A percentile compares a stretch with the other conserved stretches of the same genome.
Conservation (phyloP, 1,284 basidiomycete species). For the Afroboletus lepidellus region DNA sequence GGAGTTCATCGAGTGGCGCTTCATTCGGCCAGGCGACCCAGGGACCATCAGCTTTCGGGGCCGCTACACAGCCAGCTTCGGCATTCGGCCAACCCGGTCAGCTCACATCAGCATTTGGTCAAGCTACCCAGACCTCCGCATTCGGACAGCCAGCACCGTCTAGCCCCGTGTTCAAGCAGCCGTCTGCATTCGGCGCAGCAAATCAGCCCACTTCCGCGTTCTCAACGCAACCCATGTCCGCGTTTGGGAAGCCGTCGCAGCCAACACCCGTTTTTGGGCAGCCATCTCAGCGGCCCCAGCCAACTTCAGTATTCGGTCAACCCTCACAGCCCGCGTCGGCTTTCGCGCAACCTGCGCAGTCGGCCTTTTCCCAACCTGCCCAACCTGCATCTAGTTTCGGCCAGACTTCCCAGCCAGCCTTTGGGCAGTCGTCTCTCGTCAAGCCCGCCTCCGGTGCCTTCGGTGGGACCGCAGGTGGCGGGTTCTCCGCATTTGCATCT, state of each 20-base stretch:
- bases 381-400: slow-evolving; percentile 35
- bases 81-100: slow-evolving; percentile 37
- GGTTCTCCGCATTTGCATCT: slow-evolving; percentile 39
- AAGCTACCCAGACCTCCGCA: slow-evolving; percentile 31
- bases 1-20: slow-evolving; percentile 18
- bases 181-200: slow-evolving; percentile 38
- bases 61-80: slow-evolving; percentile 34
- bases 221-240: slow-evolving; percentile 31
- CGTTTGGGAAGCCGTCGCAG: slow-evolving; percentile 34
- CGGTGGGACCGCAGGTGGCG: slow-evolving; percentile 31
- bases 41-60: slow-evolving; percentile 40
- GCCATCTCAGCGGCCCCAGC: slow-evolving; percentile 22
- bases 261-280: slow-evolving; percentile 36
- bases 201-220: slow-evolving; percentile 39
- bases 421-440: slow-evolving; percentile 35
- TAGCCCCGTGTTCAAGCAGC: slow-evolving; percentile 44
- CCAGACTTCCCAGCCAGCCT: slow-evolving; percentile 37
- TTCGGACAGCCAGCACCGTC: slow-evolving; percentile 38
- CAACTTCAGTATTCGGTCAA: slow-evolving; percentile 30
- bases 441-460: slow-evolving; percentile 34
- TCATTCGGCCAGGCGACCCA: slow-evolving; percentile 39
- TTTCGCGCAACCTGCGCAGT: slow-evolving; percentile 38
- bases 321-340: slow-evolving; percentile 34
- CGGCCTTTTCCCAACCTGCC: slow-evolving; percentile 43
- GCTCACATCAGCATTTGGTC: slow-evolving; percentile 27